Evolutionary conservation across 129 eudicot genomes (phyloP).

Genomic region (Flaveria linearis): DNA sequence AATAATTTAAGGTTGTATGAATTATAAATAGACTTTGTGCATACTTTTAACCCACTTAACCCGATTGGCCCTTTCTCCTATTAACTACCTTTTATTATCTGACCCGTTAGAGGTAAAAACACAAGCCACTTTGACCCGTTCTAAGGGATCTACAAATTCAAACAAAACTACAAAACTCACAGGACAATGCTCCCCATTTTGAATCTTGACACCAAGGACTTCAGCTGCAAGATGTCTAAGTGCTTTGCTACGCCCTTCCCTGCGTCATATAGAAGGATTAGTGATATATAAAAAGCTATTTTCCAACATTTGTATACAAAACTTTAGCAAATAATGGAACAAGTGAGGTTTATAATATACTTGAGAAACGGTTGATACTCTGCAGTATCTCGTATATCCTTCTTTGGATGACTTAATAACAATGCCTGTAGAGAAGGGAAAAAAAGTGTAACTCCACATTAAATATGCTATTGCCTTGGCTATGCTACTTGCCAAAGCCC

Average conservation of each 20-base stretch:
- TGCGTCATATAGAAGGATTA: constrained; percentile 28
- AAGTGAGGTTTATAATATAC: constrained; percentile 37
- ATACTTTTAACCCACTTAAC: background rate
- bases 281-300: background rate
- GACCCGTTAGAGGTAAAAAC: background rate
- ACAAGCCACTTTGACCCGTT: background rate
- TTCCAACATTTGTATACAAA: background rate
- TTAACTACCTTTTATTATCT: background rate
- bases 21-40: background rate
- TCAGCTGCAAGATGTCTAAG: constrained; percentile 79
- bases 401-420: constrained; percentile 84
- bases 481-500: background rate
- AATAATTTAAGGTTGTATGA: background rate
- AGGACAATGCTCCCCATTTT: constrained; percentile 98
- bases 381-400: constrained; percentile 86
- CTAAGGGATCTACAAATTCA: too few relatives aligned
- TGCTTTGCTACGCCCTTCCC: constrained; percentile 89
- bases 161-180: constrained; percentile 46
- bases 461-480: background rate
- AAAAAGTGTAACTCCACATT: background rate
- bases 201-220: constrained; percentile 80
- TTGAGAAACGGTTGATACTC: constrained; percentile 84
- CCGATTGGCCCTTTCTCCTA: too few relatives aligned
- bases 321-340: background rate
- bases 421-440: constrained; percentile 57